A percentile compares a stretch with the other conserved stretches of the same genome.
phyloP scores from a whole-genome alignment of 1,139 yeast genomes.

The Blastobotrys capitulatus region DNA sequence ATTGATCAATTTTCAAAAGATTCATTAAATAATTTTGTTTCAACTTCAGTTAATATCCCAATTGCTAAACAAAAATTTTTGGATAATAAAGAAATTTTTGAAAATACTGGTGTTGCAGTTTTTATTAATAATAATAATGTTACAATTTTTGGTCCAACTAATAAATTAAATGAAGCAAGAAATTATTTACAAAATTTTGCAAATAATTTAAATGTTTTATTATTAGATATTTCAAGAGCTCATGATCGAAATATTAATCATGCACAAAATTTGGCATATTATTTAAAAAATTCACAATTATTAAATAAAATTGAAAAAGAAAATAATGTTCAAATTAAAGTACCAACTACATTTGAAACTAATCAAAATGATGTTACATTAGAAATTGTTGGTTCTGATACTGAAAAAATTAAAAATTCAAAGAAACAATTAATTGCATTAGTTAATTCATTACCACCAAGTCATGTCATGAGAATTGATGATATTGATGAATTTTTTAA shows the following conservation, averaged over 20 bases:
- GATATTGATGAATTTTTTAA: constrained; percentile 71
- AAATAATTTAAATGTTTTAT: constrained; percentile 52
- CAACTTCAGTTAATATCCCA: constrained; percentile 45
- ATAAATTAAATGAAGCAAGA: constrained; percentile 56
- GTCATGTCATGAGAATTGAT: constrained; percentile 48
- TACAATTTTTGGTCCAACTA: constrained; percentile 63
- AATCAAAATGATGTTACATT: constrained; percentile 30
- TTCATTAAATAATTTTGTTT: constrained; percentile 30
- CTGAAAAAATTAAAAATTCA: constrained; percentile 43
- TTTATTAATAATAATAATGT: constrained; percentile 39
- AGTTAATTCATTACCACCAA: constrained; percentile 72
- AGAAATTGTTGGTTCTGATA: constrained; percentile 42
- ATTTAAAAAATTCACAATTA: constrained; percentile 43
- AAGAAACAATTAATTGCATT: constrained; percentile 65
- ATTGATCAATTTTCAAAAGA: constrained; percentile 44
- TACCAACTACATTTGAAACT: constrained; percentile 34
- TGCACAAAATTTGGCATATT: constrained; percentile 67
- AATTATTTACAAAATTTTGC: constrained; percentile 49
- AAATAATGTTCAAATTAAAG: constrained; percentile 48
- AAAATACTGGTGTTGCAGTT: constrained; percentile 58
- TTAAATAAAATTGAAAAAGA: constrained; percentile 32
- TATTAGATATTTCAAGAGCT: constrained; percentile 78
- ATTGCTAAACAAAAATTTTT: constrained; percentile 47
- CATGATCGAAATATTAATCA: constrained; percentile 76
- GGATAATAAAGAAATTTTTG: constrained; percentile 40